Base-by-base conservation (phyloP, 257 asterid genomes). In the Salvia miltiorrhiza region DNA sequence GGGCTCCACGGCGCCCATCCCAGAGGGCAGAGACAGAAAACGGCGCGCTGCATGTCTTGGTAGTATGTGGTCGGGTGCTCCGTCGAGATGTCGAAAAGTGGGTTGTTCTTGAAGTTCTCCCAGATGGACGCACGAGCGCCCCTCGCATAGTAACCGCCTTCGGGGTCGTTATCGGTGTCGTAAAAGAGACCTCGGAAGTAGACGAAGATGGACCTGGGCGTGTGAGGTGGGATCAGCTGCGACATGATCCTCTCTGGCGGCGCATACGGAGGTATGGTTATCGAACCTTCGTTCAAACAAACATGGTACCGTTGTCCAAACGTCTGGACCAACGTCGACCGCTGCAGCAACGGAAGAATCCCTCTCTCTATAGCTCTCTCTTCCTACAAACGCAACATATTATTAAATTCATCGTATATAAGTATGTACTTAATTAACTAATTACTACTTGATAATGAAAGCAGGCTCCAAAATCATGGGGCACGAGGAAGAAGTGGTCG, bases 1-100 rank as follows among this genome's bases (percentile, higher is more conserved):
- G 92, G 95, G 69, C 95, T 86, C 93, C 96, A 86, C 1, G 92
- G 92, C 4, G 96, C 89, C 93, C 96, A 88, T 4, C 96, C 96
- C 2, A 88, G 83, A 2, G 96, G 96, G 65, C 96, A 88, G 65
- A 88, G 72, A 57, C 96, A 88, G 78, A 88, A 88, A 49, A 86
- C 69, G 20, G 89, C 85, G 8, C 96, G 79, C 69, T 86, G 96
- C 90, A 88, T 88, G 50, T 88, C 96, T 72, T 86, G 90, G 28
- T 88, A n/a, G n/a, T n/a, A n/a, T n/a, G n/a, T n/a, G n/a, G n/a
- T n/a, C n/a, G n/a, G n/a, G n/a, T n/a, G n/a, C 65, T 88, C 90
- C 0, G 90, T 88, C 5, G 93, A 86, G 64, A 88, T 86, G 80
- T 88, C 93, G 41, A 88, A 88, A 19, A 84, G 82, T 13, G 90